Evolutionary conservation across 2,329 filamentous ascomycete genomes (phyloP).

Genomic region (Biscogniauxia marginata): DNA sequence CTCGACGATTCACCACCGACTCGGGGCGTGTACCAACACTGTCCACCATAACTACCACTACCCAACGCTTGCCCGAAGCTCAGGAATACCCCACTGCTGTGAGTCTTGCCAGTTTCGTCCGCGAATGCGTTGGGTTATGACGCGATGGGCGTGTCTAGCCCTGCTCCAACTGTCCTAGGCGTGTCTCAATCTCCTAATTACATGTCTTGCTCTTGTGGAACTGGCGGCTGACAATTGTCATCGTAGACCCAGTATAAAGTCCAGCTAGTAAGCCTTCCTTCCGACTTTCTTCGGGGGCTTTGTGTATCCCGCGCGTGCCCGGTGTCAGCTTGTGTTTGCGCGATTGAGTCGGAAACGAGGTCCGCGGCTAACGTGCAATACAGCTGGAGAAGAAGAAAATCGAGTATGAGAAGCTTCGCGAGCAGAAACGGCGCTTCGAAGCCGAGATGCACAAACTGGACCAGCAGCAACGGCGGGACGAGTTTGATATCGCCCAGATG

Average conservation of each 20-base stretch:
- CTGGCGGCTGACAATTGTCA: slow-evolving; percentile 26
- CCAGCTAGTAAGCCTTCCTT: slow-evolving; percentile 64
- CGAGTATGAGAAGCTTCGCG: slow-evolving; percentile 86
- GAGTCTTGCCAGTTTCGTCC: slow-evolving; percentile 21
- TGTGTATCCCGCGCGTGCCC: not conserved
- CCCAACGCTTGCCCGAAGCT: slow-evolving; percentile 46
- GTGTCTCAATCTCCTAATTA: slow-evolving; percentile 31
- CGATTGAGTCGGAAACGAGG: not conserved
- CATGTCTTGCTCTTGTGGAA: slow-evolving; percentile 31
- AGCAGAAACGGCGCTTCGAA: slow-evolving; percentile 87
- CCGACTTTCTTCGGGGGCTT: slow-evolving; percentile 5
- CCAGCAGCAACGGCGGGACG: slow-evolving; percentile 77
- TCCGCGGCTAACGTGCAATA: not conserved
- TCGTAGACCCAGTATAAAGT: slow-evolving; percentile 44
- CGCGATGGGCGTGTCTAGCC: slow-evolving; percentile 13
- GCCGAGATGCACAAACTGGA: slow-evolving; percentile 89
- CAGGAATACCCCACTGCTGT: slow-evolving; percentile 48
- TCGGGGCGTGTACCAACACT: slow-evolving; percentile 78
- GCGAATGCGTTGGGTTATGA: slow-evolving; percentile 6
- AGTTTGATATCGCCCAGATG: slow-evolving; percentile 81
- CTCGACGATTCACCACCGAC: slow-evolving; percentile 93
- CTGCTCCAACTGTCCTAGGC: slow-evolving; percentile 19
- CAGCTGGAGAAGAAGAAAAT: slow-evolving; percentile 92
- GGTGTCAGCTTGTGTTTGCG: slow-evolving; percentile 36
- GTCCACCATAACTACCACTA: slow-evolving; percentile 54